Evolutionary conservation across 805 yeast species (phyloP), one percentile per base, ranked within the genome.

Genomic region (Lipomyces chichibuensis): DNA sequence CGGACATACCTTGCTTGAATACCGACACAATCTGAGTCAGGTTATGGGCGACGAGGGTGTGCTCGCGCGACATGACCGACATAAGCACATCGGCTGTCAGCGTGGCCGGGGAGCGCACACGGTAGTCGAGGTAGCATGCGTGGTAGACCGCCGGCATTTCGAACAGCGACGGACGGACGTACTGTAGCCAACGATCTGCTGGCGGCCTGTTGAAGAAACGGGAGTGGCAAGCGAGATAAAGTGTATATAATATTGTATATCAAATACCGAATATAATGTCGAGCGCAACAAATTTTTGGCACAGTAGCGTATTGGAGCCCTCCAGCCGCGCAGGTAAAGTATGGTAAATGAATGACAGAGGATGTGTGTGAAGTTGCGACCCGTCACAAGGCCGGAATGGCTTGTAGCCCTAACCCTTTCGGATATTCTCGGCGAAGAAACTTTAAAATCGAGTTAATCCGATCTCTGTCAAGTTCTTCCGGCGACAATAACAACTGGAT

Each of bases 101-200:
- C 37, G 54, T 11, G 17, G 55, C 62, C 25, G 55, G 35, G 9
- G 23, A 39, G 37, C 62, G 62, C 54, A 59, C 62, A 5, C 62
- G 62, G 23, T 35, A 20, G 62, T 59, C 62, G 62, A 59, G 35
- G 62, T 59, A 59, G 27, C 54, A 49, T 17, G 56, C 59, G 33
- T 52, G 55, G 33, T 52, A 52, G 49, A 43, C 49, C 49, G 49
- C 49, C 49, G 20, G 49, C 49, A 43, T 43, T 6, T 43, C 49
- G 49, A 23, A 43, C 49, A 43, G 49, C 49, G 49, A 43, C 23
- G 23, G 23, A 43, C 23, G 2, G 23, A 43, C 23, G 49, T 23
- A 17, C 23, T 43, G 39, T 2, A 6, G 49, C 49, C 49, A 43
- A 43, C 20, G n/a, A 43, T 43, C 8, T 43, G 49, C 49, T 43